phyloP scores from a whole-genome alignment of 352 stramenopile genomes.

The Pythium coloratum region DNA sequence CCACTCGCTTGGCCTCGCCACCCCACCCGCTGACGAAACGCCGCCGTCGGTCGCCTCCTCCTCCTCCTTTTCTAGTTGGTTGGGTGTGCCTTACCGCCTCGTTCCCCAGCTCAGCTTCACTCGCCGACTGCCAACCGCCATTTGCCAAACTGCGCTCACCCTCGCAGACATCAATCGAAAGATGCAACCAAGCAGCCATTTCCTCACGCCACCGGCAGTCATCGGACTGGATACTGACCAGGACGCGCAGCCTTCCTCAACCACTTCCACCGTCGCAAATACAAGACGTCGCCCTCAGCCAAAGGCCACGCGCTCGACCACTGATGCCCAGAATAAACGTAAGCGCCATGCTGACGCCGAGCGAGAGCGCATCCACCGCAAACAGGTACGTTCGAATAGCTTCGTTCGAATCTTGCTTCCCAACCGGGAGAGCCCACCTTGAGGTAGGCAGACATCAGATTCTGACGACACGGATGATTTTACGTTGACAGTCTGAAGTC shows the following conservation, averaged over 20 bases:
- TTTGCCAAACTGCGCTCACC: no score
- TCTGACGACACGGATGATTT: no score
- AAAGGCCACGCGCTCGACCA: conserved; percentile 5
- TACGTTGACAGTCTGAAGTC: conserved; percentile 17
- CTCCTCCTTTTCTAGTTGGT: no score
- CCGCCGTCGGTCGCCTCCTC: no score
- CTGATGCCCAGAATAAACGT: conserved; percentile 22
- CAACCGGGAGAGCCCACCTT: no score
- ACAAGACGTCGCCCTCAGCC: conserved; percentile 5
- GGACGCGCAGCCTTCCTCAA: background rate
- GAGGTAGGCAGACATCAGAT: no score
- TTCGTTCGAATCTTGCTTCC: no score
- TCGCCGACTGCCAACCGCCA: no score
- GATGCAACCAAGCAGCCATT: background rate
- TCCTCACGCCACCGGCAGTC: background rate
- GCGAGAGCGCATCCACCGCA: conserved; percentile 31
- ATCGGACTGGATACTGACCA: background rate
- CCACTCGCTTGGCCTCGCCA: no score
- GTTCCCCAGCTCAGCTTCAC: no score
- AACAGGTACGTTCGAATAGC: conserved; percentile 18
- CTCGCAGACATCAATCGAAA: background rate
- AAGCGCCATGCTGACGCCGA: conserved; percentile 33
- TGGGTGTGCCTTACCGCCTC: no score
- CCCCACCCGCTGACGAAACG: no score
- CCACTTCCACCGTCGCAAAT: background rate